Conservation (phyloP, 2,329 filamentous ascomycete genomes). For the Macrophomina pseudophaseolina region DNA sequence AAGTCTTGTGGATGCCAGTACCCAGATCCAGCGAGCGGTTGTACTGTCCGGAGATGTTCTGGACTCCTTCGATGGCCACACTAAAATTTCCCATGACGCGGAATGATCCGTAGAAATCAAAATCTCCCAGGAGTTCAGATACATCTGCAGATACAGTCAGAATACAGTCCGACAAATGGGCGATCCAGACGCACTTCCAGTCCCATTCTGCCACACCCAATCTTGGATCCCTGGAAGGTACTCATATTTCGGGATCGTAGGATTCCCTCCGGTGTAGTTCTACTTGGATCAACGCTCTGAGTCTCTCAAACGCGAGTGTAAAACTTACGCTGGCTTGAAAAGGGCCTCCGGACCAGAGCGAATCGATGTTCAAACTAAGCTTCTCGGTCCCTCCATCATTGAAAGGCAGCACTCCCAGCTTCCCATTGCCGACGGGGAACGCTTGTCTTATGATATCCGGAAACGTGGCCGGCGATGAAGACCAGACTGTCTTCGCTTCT, state of each 20-base stretch:
- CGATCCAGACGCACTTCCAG: constrained; percentile 20
- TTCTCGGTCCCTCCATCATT: constrained; percentile 51
- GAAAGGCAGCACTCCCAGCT: constrained; percentile 52
- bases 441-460: constrained; percentile 34
- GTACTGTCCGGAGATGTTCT: constrained; percentile 39
- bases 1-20: constrained; percentile 48
- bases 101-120: constrained; percentile 52
- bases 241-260: constrained; percentile 39
- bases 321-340: constrained; percentile 50
- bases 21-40: constrained; percentile 51
- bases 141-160: constrained; percentile 34
- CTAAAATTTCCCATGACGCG: constrained; percentile 55
- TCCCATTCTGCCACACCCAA: constrained; percentile 55
- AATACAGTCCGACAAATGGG: too few relatives aligned
- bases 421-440: constrained; percentile 57
- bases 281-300: constrained; percentile 26
- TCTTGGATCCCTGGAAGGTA: constrained; percentile 51
- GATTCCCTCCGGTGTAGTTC: constrained; percentile 57
- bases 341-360: constrained; percentile 57
- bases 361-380: constrained; percentile 55
- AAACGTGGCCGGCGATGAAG: constrained; percentile 30
- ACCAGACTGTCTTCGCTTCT: constrained; percentile 34
- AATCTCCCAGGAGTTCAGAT: constrained; percentile 45
- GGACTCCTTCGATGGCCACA: constrained; percentile 44
- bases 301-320: too few relatives aligned